phyloP scores from a whole-genome alignment of 176 grass and related monocot genomes.

The Typha latifolia region DNA sequence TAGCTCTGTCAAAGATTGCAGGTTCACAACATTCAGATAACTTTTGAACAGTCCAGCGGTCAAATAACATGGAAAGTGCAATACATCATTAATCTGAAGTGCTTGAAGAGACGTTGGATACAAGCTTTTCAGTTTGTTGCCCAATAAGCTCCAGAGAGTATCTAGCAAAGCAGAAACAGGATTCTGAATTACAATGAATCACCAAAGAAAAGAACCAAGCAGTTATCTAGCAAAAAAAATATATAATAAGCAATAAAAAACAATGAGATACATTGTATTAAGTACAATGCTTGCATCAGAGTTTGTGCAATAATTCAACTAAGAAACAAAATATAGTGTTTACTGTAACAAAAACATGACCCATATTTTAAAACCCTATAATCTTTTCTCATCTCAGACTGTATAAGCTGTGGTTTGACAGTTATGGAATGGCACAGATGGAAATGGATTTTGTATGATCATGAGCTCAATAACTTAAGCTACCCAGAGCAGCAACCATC shows the following conservation, averaged over 20 bases:
- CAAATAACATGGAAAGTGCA: too few species aligned
- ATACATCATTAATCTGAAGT: too few species aligned
- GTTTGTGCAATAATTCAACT: neutral
- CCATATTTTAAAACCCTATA: neutral
- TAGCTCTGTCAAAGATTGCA: too few species aligned
- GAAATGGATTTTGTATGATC: neutral
- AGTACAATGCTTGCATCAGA: neutral
- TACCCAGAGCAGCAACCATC: neutral
- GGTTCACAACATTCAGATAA: too few species aligned
- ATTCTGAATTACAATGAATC: too few species aligned
- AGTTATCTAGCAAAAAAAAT: neutral
- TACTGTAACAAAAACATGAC: neutral
- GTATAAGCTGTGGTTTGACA: neutral
- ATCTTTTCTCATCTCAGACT: neutral
- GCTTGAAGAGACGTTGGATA: too few species aligned
- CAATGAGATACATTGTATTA: too few species aligned
- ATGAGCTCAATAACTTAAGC: neutral
- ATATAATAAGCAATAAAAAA: neutral
- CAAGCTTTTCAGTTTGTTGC: too few species aligned
- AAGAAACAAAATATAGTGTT: neutral
- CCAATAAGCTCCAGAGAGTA: too few species aligned
- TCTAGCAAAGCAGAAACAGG: too few species aligned
- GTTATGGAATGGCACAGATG: neutral
- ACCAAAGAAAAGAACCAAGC: neutral
- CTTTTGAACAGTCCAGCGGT: too few species aligned